Evolutionary conservation across 2,329 filamentous ascomycete genomes (phyloP), one percentile per base, ranked within the genome.

Genomic region (Aspergillus uvarum): DNA sequence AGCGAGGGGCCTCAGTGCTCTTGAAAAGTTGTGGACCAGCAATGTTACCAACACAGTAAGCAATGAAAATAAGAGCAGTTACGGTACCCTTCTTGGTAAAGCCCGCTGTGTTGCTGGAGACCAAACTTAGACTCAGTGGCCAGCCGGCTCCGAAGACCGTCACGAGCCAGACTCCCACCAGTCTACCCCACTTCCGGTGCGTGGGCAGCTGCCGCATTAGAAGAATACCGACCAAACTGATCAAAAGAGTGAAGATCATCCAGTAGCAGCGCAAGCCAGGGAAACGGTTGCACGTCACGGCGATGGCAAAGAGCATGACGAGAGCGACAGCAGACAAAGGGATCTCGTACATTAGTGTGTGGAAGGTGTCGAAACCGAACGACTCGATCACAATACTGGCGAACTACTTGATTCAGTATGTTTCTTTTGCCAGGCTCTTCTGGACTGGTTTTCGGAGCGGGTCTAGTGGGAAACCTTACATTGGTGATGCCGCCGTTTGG

Each of bases 21-120:
- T 56, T 59, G n/a, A 61, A 61, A 3, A 61, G 38, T 21, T 59
- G 68, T 24, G 71, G 70, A 0, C 68, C 70, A 12, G 69, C 63
- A 38, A 73, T 69, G 47, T 72, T 72, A 2, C 70, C 68, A 47
- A 70, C 59, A 38, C 70, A 70, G 29, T 71, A 70, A 1, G 66
- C 81, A 1, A 80, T 80, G 59, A 84, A 84, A 5, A 84, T 60
- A 8, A 80, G 71, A 0, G 81, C 81, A 0, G 72, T 68, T 2
- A 69, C 65, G 2, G 68, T 67, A 26, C 63, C 68, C 44, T 69
- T 72, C 57, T 74, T 74, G 1, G 72, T 70, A 31, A 70, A 69
- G 3, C 72, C 72, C 7, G 70, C 69, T 31, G 72, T 65, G 60
- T 74, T 74, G 1, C 67, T 70, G 1, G 67, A 69, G 26, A 70